A percentile compares a stretch with the other conserved stretches of the same genome.
Conservation (phyloP, 495 filamentous ascomycete species). For the Penicillium salamii region DNA sequence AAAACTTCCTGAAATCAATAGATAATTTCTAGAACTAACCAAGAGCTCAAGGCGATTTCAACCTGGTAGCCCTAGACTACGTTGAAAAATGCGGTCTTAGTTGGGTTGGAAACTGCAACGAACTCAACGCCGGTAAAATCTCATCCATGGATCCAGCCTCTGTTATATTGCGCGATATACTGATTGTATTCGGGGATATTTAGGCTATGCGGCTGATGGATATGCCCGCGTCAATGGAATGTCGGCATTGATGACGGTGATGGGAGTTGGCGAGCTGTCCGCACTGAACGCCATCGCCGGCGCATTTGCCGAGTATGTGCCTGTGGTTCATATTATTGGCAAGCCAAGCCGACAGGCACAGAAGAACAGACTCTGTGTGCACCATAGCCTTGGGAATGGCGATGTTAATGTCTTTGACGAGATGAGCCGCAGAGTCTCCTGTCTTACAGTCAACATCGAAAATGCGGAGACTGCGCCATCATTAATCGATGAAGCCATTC, state of each 20-base stretch:
- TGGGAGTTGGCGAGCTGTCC: conserved; percentile 18
- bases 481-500: conserved; percentile 23
- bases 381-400: conserved; percentile 28
- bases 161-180: no score
- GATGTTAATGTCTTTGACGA: not conserved
- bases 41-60: conserved; percentile 8
- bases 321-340: conserved; percentile 27
- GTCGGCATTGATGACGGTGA: conserved; percentile 4
- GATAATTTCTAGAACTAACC: not conserved
- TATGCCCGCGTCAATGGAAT: conserved; percentile 18
- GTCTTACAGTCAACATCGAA: not conserved
- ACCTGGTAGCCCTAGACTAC: conserved; percentile 14
- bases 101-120: conserved; percentile 18
- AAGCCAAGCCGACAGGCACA: conserved; percentile 4
- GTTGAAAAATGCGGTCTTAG: conserved; percentile 1
- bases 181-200: not conserved
- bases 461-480: conserved; percentile 9
- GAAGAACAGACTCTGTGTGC: not conserved
- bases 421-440: not conserved
- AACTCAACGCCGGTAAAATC: conserved; percentile 14
- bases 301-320: conserved; percentile 23
- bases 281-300: conserved; percentile 28
- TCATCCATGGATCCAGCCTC: not conserved
- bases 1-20: not conserved
- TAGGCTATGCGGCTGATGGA: conserved; percentile 20